phyloP scores from a whole-genome alignment of 1,284 basidiomycete species.

The Earliella scabrosa region DNA sequence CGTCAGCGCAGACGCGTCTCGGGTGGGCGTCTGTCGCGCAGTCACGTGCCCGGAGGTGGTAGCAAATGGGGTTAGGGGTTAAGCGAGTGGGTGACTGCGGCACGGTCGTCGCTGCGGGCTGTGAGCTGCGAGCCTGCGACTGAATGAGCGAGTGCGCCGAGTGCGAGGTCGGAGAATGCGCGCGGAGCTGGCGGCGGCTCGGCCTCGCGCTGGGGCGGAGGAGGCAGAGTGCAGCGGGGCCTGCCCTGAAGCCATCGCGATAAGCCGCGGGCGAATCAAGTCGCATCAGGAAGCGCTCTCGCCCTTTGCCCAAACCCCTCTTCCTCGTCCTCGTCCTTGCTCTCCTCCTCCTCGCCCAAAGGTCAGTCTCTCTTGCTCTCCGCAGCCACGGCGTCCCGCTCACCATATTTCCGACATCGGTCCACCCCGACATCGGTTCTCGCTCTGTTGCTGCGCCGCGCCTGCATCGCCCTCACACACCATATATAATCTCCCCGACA shows the following conservation, averaged over 20 bases:
- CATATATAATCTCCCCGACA: conserved; percentile 25
- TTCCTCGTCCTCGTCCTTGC: conserved; percentile 22
- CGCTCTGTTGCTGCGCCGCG: conserved; percentile 15
- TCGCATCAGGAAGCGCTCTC: conserved; percentile 31
- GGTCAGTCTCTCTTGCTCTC: conserved; percentile 16
- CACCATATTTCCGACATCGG: conserved; percentile 5
- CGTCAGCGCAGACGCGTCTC: conserved; percentile 26
- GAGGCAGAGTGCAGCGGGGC: conserved; percentile 5
- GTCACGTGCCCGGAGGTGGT: conserved; percentile 12
- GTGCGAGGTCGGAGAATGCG: no score
- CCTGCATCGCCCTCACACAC: conserved; percentile 22
- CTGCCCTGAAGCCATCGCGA: conserved; percentile 40
- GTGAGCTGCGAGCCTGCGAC: no score
- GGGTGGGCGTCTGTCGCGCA: conserved; percentile 7
- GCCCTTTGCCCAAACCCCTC: conserved; percentile 35
- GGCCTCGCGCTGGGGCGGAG: no score
- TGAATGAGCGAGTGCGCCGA: neutral
- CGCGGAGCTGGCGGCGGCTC: no score
- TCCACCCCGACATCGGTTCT: conserved; percentile 9
- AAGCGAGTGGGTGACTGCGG: neutral
- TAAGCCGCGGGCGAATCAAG: conserved; percentile 31
- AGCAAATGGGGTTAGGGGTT: neutral
- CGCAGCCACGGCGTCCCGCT: conserved; percentile 16
- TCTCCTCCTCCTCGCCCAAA: conserved; percentile 21
- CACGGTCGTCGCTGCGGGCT: no score